Percentiles rank a stretch among this genome's conserved stretches.
Evolutionary conservation across 257 asterid genomes (phyloP).

Genomic region (Avicennia marina): DNA sequence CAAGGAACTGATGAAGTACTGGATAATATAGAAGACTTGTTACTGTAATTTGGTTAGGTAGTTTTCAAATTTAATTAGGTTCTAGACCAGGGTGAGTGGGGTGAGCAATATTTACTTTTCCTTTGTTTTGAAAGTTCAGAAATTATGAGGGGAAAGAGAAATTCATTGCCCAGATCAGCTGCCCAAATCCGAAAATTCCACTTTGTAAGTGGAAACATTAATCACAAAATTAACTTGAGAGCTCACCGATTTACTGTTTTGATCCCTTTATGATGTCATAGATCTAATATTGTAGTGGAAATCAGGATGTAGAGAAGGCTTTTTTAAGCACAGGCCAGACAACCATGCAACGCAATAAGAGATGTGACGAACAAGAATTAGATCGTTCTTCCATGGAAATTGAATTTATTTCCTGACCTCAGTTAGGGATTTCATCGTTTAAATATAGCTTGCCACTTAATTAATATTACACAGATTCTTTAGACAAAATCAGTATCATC

Average conservation of each 20-base stretch:
- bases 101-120: constrained; percentile 16
- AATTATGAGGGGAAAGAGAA: background rate
- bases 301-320: constrained; percentile 7
- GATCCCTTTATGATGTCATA: constrained; percentile 22
- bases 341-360: background rate
- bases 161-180: constrained; percentile 14
- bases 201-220: constrained; percentile 40
- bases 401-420: background rate
- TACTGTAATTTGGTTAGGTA: constrained; percentile 24
- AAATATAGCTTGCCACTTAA: background rate
- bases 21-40: constrained; percentile 6
- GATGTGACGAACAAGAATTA: background rate
- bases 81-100: constrained; percentile 31
- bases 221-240: constrained; percentile 33
- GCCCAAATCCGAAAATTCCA: constrained; percentile 63
- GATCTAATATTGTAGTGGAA: constrained; percentile 13
- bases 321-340: constrained; percentile 11
- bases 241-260: constrained; percentile 44
- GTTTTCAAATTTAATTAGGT: constrained; percentile 3
- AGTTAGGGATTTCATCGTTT: too few relatives aligned
- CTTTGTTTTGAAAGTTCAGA: background rate
- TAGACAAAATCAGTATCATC: too few relatives aligned
- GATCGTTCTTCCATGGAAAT: background rate
- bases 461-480: too few relatives aligned
- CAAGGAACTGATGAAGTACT: too few relatives aligned